A percentile compares a stretch with the other conserved stretches of the same genome.
Evolutionary conservation across 495 filamentous ascomycete species (phyloP).

Genomic region (Parathielavia hyrcaniae): DNA sequence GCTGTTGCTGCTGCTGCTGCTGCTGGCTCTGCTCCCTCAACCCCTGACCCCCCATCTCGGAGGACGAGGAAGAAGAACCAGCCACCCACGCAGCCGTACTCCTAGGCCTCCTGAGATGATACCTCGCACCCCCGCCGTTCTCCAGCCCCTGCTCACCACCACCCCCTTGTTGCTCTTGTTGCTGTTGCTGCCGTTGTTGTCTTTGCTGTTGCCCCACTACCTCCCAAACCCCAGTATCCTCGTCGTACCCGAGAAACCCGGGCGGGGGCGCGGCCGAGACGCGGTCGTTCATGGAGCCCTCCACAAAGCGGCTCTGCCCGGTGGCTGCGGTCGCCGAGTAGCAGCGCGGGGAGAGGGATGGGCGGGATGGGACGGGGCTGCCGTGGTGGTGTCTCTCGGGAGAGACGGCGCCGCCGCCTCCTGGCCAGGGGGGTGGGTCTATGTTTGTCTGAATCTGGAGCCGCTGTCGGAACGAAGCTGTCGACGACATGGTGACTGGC

Average conservation of each 20-base stretch:
- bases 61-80: not conserved
- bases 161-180: too few relatives aligned
- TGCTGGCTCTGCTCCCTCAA: conserved; percentile 2
- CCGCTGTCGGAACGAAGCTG: not conserved
- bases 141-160: not conserved
- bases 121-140: not conserved
- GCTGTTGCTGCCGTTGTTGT: too few relatives aligned
- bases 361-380: not conserved
- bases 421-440: not conserved
- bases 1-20: conserved; percentile 2
- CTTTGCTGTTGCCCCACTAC: not conserved
- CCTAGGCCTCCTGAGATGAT: conserved; percentile 5
- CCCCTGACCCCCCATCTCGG: not conserved
- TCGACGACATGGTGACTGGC: not conserved
- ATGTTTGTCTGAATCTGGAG: not conserved
- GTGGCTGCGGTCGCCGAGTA: conserved; percentile 11
- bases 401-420: not conserved
- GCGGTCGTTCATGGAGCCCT: conserved; percentile 73
- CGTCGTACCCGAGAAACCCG: conserved; percentile 50
- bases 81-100: conserved; percentile 6
- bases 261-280: conserved; percentile 60
- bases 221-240: not conserved
- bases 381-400: not conserved
- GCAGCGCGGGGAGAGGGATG: conserved; percentile 1
- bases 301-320: conserved; percentile 50